Percentiles rank a stretch among this genome's conserved stretches.
Conservation (phyloP, 345 rosid genomes). For the Sapria himalayana region DNA sequence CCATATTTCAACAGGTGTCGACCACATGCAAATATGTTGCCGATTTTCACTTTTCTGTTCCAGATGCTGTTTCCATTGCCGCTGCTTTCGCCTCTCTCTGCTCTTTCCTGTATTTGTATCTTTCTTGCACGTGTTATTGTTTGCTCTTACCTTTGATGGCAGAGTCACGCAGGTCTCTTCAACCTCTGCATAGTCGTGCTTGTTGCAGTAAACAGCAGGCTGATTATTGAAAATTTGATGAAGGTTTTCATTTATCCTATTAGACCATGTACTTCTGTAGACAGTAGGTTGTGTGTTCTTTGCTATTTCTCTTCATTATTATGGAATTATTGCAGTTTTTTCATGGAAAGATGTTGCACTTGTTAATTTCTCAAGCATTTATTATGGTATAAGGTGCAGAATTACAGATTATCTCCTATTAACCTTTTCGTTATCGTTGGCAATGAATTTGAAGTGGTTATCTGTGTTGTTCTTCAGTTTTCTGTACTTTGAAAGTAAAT, state of each 20-base stretch:
- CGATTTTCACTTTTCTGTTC: not conserved
- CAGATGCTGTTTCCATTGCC: too few relatives aligned
- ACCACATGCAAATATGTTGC: too few relatives aligned
- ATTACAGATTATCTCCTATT: not conserved
- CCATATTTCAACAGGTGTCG: conserved; percentile 80
- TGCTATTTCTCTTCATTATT: not conserved
- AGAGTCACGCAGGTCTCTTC: conserved; percentile 98
- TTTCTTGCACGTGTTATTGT: too few relatives aligned
- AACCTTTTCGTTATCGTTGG: not conserved
- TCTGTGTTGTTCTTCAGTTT: too few relatives aligned
- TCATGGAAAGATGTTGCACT: too few relatives aligned
- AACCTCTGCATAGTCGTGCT: conserved; percentile 94
- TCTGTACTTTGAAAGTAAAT: too few relatives aligned
- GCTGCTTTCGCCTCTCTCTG: too few relatives aligned
- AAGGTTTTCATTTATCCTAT: conserved; percentile 31
- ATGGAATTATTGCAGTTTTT: too few relatives aligned
- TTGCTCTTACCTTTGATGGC: conserved; percentile 13
- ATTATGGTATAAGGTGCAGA: not conserved
- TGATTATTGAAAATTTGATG: conserved; percentile 85
- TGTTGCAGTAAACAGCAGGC: conserved; percentile 90
- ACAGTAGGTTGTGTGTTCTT: too few relatives aligned
- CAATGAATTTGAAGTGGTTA: too few relatives aligned
- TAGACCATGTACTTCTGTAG: too few relatives aligned
- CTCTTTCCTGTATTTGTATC: too few relatives aligned
- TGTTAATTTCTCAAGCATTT: not conserved